These are phyloP conservation scores for Oryza glumipatula DNA, from an alignment of 176 grass and related monocot genomes.

Conservation along the genomic window DNA sequence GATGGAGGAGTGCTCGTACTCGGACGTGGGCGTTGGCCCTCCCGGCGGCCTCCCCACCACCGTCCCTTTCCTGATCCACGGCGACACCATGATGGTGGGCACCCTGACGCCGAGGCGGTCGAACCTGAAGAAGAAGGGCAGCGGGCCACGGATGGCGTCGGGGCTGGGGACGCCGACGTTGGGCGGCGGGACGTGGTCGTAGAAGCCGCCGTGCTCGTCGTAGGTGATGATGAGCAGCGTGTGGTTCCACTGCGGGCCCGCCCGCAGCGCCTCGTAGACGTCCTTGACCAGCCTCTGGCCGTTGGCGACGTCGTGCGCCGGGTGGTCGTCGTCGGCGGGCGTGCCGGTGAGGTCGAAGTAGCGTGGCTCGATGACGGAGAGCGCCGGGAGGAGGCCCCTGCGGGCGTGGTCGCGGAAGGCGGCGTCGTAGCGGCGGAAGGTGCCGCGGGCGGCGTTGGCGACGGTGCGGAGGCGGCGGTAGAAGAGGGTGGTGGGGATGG, in stretches of 20 bases:
- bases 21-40: constrained; percentile 64
- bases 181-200: constrained; percentile 87
- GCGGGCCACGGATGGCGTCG: constrained; percentile 64
- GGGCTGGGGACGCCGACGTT: constrained; percentile 78
- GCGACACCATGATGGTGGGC: constrained; percentile 80
- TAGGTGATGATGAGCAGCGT: constrained; percentile 79
- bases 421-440: constrained; percentile 63
- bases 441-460: constrained; percentile 43
- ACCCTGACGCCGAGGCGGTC: constrained; percentile 86
- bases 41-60: constrained; percentile 48
- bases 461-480: constrained; percentile 71
- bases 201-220: constrained; percentile 94
- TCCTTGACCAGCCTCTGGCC: constrained; percentile 89
- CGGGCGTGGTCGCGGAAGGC: constrained; percentile 59
- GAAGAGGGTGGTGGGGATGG: constrained; percentile 84
- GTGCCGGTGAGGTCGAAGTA: constrained; percentile 70
- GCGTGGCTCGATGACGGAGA: constrained; percentile 87
- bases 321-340: constrained; percentile 88
- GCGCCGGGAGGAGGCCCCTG: constrained; percentile 51
- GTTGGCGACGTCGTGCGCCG: constrained; percentile 87
- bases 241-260: constrained; percentile 82
- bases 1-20: constrained; percentile 92
- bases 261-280: constrained; percentile 78
- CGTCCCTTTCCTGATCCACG: constrained; percentile 88
- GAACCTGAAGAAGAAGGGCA: constrained; percentile 81